Conservation (phyloP, 2,329 filamentous ascomycete species). For the Hymenoscyphus infarciens region DNA sequence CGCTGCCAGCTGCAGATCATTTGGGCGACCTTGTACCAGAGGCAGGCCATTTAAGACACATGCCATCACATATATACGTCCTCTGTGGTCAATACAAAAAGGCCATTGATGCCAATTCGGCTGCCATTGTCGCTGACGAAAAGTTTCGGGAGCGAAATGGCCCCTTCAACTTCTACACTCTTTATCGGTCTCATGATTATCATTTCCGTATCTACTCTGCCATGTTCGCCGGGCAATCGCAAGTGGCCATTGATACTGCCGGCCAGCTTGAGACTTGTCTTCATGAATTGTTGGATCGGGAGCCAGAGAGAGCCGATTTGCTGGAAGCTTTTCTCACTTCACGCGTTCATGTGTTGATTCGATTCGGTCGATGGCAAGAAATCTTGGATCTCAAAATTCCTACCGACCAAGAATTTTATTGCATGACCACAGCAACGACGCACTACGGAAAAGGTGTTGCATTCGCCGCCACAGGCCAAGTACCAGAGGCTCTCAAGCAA, state of each 20-base stretch:
- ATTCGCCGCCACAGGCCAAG: conserved; percentile 52
- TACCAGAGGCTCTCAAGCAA: conserved; percentile 53
- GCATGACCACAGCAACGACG: conserved; percentile 63
- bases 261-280: conserved; percentile 57
- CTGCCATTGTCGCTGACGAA: conserved; percentile 65
- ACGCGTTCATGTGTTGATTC: conserved; percentile 64
- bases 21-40: conserved; percentile 65
- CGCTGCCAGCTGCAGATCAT: conserved; percentile 56
- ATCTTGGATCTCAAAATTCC: conserved; percentile 56
- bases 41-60: conserved; percentile 67
- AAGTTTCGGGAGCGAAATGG: conserved; percentile 59
- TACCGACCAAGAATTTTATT: conserved; percentile 57
- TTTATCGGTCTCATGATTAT: conserved; percentile 72
- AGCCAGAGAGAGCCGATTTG: conserved; percentile 77
- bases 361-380: conserved; percentile 71
- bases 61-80: conserved; percentile 75
- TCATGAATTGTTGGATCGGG: conserved; percentile 58
- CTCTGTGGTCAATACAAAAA: conserved; percentile 67
- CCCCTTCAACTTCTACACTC: conserved; percentile 68
- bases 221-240: conserved; percentile 69
- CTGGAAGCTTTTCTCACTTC: conserved; percentile 68
- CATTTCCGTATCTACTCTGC: conserved; percentile 75
- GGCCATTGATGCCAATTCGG: conserved; percentile 63
- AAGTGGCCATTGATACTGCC: conserved; percentile 59
- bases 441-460: conserved; percentile 69